phyloP scores from a whole-genome alignment of 2,329 filamentous ascomycete genomes.

The Nannizziopsis arthrosporioides region DNA sequence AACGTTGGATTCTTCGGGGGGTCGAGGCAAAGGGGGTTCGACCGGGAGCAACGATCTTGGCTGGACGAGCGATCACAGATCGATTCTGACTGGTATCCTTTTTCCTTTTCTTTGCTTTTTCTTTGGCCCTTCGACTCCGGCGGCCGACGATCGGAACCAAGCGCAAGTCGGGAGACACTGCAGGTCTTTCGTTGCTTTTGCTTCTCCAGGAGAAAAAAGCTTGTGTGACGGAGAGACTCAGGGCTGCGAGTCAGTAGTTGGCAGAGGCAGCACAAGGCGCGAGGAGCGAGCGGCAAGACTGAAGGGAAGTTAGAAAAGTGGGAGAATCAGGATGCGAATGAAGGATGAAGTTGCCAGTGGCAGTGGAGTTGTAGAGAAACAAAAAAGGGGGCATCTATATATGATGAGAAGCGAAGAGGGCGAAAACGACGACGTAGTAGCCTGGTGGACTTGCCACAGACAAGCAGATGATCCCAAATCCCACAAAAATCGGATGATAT shows the following conservation, averaged over 20 bases:
- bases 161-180: background rate
- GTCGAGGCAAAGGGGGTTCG: too few species aligned
- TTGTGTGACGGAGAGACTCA: background rate
- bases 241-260: background rate
- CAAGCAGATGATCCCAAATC: too few species aligned
- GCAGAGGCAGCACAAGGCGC: background rate
- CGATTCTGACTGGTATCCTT: too few species aligned
- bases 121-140: too few species aligned
- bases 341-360: too few species aligned
- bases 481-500: too few species aligned
- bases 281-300: background rate
- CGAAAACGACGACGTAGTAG: background rate
- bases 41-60: background rate
- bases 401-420: background rate
- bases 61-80: background rate
- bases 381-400: conserved; percentile 1
- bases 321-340: too few species aligned
- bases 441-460: background rate
- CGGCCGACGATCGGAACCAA: background rate
- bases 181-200: conserved; percentile 1
- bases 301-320: background rate
- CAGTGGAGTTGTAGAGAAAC: background rate
- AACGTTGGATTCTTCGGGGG: too few species aligned
- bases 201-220: background rate
- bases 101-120: too few species aligned